These are phyloP conservation scores for Kwoniella sp. DNA, from an alignment of 768 basidiomycete genomes.

Conservation along the genomic window DNA sequence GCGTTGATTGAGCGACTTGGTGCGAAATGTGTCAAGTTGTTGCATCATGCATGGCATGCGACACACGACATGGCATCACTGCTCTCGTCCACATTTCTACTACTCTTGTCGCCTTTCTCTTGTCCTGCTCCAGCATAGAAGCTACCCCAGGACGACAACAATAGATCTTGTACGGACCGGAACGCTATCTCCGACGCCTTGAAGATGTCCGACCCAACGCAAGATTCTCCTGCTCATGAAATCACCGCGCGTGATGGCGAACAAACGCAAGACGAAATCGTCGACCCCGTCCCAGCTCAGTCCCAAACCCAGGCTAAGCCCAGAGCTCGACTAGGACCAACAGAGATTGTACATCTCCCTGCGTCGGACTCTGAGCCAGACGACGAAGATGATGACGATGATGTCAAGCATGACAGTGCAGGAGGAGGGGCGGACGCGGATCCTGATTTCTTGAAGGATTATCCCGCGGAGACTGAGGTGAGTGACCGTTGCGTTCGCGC, in stretches of 20 bases:
- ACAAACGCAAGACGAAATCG: neutral
- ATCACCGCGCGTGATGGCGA: neutral
- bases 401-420: slow-evolving; percentile 56
- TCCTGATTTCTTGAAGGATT: slow-evolving; percentile 68
- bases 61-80: too few relatives aligned
- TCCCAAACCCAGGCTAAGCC: slow-evolving; percentile 27
- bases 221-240: too few relatives aligned
- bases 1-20: too few relatives aligned
- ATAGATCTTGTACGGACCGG: too few relatives aligned
- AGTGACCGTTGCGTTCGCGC: slow-evolving; percentile 39
- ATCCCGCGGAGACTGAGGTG: slow-evolving; percentile 84
- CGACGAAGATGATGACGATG: slow-evolving; percentile 60
- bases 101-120: too few relatives aligned
- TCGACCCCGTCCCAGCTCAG: neutral
- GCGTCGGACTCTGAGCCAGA: slow-evolving; percentile 58
- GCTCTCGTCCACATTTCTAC: too few relatives aligned
- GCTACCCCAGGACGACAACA: too few relatives aligned
- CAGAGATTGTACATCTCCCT: slow-evolving; percentile 45
- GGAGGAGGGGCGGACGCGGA: slow-evolving; percentile 60
- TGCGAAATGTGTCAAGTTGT: too few relatives aligned
- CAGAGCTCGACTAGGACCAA: slow-evolving; percentile 49
- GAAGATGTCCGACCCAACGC: too few relatives aligned
- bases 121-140: too few relatives aligned
- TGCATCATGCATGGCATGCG: too few relatives aligned
- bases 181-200: too few relatives aligned